Evolutionary conservation across 257 asterid species (phyloP).

Genomic region (Forsythia viridissima): DNA sequence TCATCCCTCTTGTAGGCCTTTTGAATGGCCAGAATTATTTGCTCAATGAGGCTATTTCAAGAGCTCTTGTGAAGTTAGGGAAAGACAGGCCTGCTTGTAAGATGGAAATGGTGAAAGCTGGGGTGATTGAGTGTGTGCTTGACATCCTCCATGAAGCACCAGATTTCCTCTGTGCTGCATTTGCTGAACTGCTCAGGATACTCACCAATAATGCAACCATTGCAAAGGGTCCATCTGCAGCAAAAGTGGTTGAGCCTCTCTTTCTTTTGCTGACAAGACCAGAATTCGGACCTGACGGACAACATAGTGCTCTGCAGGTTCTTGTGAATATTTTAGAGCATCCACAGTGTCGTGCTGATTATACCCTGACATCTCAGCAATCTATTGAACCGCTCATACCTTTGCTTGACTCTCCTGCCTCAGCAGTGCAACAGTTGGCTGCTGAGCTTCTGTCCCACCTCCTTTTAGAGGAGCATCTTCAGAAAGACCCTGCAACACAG

Average conservation of each 20-base stretch:
- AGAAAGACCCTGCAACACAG: conserved; percentile 77
- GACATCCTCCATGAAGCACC: conserved; percentile 94
- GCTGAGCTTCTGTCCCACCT: conserved; percentile 95
- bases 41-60: conserved; percentile 89
- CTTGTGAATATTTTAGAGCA: conserved; percentile 95
- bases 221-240: conserved; percentile 94
- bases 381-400: conserved; percentile 78
- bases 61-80: conserved; percentile 93
- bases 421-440: conserved; percentile 95
- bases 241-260: conserved; percentile 95
- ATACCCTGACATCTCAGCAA: conserved; percentile 73
- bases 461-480: conserved; percentile 90
- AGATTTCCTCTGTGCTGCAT: conserved; percentile 86
- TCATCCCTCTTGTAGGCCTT: conserved; percentile 91
- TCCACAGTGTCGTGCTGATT: conserved; percentile 88
- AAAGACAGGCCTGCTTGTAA: conserved; percentile 95
- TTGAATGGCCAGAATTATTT: conserved; percentile 73
- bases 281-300: conserved; percentile 92
- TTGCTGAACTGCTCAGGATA: conserved; percentile 90
- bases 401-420: conserved; percentile 88
- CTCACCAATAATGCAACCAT: conserved; percentile 94
- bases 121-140: conserved; percentile 73
- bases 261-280: conserved; percentile 67
- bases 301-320: conserved; percentile 86
- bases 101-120: conserved; percentile 99